A percentile compares a stretch with the other conserved stretches of the same genome.
Evolutionary conservation across 2,329 filamentous ascomycete species (phyloP).

Genomic region (Fusarium sp.): DNA sequence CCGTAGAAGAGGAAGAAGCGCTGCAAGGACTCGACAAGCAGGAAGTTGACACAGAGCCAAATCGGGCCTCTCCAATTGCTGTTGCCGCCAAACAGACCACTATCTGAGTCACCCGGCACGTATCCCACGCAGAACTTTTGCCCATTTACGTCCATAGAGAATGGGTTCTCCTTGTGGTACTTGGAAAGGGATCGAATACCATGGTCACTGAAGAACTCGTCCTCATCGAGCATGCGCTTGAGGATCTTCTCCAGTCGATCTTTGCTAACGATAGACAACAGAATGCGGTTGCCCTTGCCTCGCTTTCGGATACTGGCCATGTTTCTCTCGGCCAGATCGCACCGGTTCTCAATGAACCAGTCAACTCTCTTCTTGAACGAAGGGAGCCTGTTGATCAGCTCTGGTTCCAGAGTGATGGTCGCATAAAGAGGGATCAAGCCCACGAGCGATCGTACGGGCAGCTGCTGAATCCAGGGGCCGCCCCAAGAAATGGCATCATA

Average conservation of each 20-base stretch:
- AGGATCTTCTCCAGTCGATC: slow-evolving; percentile 92
- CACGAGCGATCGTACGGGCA: slow-evolving; percentile 92
- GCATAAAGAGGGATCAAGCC: slow-evolving; percentile 95
- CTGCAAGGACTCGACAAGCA: slow-evolving; percentile 94
- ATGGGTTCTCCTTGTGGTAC: slow-evolving; percentile 89
- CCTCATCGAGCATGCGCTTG: slow-evolving; percentile 91
- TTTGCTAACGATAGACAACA: slow-evolving; percentile 92
- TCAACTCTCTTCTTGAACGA: slow-evolving; percentile 93
- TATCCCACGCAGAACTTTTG: slow-evolving; percentile 91
- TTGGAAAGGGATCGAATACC: slow-evolving; percentile 95
- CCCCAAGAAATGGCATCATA: slow-evolving; percentile 98
- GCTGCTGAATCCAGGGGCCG: slow-evolving; percentile 91
- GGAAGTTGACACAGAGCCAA: slow-evolving; percentile 96
- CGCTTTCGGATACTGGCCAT: slow-evolving; percentile 93
- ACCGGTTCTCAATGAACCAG: slow-evolving; percentile 92
- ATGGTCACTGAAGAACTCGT: slow-evolving; percentile 91
- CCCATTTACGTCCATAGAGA: slow-evolving; percentile 95
- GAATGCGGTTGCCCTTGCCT: slow-evolving; percentile 89
- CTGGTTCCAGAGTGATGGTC: slow-evolving; percentile 91
- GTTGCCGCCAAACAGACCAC: slow-evolving; percentile 94
- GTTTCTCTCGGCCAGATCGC: slow-evolving; percentile 90
- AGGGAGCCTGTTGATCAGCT: slow-evolving; percentile 91
- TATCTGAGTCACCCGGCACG: slow-evolving; percentile 96
- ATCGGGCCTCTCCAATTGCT: slow-evolving; percentile 98
- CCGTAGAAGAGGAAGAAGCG: slow-evolving; percentile 98